Percentiles rank a stretch among this genome's conserved stretches.
These are phyloP conservation scores for Calophaca sinica DNA, from an alignment of 306 rosid species.

Conservation along the genomic window DNA sequence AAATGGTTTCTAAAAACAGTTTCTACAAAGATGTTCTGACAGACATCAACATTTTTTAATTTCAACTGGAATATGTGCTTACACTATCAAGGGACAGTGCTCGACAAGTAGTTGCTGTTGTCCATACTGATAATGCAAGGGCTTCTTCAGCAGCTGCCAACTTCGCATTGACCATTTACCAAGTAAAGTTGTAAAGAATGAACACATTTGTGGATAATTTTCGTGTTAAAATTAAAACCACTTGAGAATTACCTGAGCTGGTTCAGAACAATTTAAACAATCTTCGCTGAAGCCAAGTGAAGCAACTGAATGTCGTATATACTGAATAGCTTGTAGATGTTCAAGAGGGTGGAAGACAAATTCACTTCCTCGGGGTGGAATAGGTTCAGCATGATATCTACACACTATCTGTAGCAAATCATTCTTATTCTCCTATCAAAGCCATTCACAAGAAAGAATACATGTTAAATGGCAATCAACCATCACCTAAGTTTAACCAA, in stretches of 20 bases:
- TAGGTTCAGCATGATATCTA: slow-evolving; percentile 75
- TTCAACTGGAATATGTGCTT: slow-evolving; percentile 48
- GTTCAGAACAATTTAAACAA: slow-evolving; percentile 50
- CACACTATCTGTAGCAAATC: slow-evolving; percentile 87
- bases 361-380: slow-evolving; percentile 75
- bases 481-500: slow-evolving; percentile 37
- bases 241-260: slow-evolving; percentile 65
- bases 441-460: slow-evolving; percentile 41
- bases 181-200: slow-evolving; percentile 41
- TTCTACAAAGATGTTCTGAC: slow-evolving; percentile 19
- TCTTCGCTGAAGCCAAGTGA: slow-evolving; percentile 67
- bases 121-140: slow-evolving; percentile 85
- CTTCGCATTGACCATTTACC: slow-evolving; percentile 61
- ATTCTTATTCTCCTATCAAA: slow-evolving; percentile 78
- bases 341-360: slow-evolving; percentile 87
- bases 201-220: slow-evolving; percentile 25
- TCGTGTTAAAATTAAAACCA: slow-evolving; percentile 26
- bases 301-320: slow-evolving; percentile 69
- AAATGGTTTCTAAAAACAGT: slow-evolving; percentile 13
- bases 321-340: slow-evolving; percentile 84
- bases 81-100: slow-evolving; percentile 88
- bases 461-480: slow-evolving; percentile 45
- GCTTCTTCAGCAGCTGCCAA: slow-evolving; percentile 93
- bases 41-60: slow-evolving; percentile 35
- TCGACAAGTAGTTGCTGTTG: slow-evolving; percentile 85